These are phyloP conservation scores for Agaricus sinodeliciosus DNA, from an alignment of 768 basidiomycete genomes.

Conservation along the genomic window DNA sequence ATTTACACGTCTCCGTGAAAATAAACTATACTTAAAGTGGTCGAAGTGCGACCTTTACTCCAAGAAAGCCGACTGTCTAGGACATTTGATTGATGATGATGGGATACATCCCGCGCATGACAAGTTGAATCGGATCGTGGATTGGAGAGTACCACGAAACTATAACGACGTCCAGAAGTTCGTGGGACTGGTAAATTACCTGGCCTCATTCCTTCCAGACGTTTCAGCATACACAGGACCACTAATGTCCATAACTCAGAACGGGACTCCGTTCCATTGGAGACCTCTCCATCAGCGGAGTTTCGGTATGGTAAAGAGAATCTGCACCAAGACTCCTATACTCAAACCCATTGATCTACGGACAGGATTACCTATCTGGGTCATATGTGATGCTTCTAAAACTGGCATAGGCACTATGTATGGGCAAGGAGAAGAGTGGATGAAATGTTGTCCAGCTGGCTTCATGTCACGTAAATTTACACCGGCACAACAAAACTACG, in stretches of 20 bases:
- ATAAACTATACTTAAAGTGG: slow-evolving; percentile 21
- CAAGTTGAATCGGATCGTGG: slow-evolving; percentile 25
- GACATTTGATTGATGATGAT: slow-evolving; percentile 31
- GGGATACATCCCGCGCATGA: slow-evolving; percentile 30
- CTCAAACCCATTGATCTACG: slow-evolving; percentile 17
- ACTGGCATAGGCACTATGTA: slow-evolving; percentile 21
- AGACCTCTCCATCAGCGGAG: background rate
- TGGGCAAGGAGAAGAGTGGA: slow-evolving; percentile 22
- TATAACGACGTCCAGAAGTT: slow-evolving; percentile 32
- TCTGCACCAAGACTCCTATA: slow-evolving; percentile 17
- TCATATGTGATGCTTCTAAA: slow-evolving; percentile 21
- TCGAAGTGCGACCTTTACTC: slow-evolving; percentile 27
- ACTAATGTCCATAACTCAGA: slow-evolving; percentile 20
- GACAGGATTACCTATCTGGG: slow-evolving; percentile 18
- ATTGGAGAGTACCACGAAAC: slow-evolving; percentile 26
- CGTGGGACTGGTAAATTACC: slow-evolving; percentile 32
- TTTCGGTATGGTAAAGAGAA: slow-evolving; percentile 13
- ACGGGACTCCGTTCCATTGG: slow-evolving; percentile 19
- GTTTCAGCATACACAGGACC: slow-evolving; percentile 25
- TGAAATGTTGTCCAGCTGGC: slow-evolving; percentile 18
- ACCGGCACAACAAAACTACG: slow-evolving; percentile 21
- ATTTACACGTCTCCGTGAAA: slow-evolving; percentile 18
- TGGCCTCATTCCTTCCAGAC: slow-evolving; percentile 29
- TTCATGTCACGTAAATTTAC: slow-evolving; percentile 24
- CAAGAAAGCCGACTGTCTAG: slow-evolving; percentile 26